Evolutionary conservation across 306 rosid species (phyloP), one percentile per base, ranked within the genome.

Genomic region (Gastrolobium bilobum): DNA sequence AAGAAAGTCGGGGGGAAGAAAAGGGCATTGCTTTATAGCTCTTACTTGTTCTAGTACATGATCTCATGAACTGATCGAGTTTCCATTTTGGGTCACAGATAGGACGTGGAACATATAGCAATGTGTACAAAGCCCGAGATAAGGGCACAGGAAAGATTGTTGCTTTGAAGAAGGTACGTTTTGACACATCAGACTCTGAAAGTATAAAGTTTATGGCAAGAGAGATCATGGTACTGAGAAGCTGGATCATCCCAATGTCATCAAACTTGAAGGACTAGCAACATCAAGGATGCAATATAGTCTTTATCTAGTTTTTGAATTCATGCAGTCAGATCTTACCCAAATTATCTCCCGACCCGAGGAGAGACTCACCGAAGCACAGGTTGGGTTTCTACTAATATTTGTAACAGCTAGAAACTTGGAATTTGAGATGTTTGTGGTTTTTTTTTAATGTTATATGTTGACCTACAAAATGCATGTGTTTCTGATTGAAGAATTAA

Each of bases 191-290:
- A 0, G 92, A 89, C 79, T 79, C 91, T 4, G 91, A 86, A 34
- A 91, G 94, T 56, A 68, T 91, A 13, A 91, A 78, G 80, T 91
- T 91, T 39, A 91, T 91, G 97, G 92, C 97, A 4, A 89, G 92
- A 70, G 97, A 91, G 84, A 91, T 91, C 72, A 76, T 4, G 89
- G 50, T 80, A 31, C 76, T 91, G 58, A 57, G 87, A 77, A 1
- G 68, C 85, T 88, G 15, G 88, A 91, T 70, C 97, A 88, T 76
- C 97, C 94, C 51, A 91, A 90, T 81, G 73, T 91, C 75, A 88
- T 91, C 56, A 89, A 91, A 82, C 94, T 91, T 60, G 84, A 73
- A 87, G 91, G 92, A 53, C 79, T 90, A 58, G 97, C 91, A 66
- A 89, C 88, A 48, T 88, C 97, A 56, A 91, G 92, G 76, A 82